Evolutionary conservation across 78 protist genomes (phyloP), one percentile per base, ranked within the genome.

Genomic region (Planoprotostelium fungivorum): DNA sequence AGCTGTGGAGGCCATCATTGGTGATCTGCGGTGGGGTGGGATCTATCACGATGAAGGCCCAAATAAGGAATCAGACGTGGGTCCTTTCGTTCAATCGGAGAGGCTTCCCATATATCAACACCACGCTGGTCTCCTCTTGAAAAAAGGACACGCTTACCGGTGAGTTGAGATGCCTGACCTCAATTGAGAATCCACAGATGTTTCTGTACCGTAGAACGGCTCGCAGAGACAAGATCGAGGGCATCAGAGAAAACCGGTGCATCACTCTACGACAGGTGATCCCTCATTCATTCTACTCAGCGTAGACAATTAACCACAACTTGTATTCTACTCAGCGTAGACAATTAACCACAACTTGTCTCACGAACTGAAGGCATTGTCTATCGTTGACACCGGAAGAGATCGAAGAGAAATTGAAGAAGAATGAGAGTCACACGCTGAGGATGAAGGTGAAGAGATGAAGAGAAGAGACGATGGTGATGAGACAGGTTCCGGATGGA

Each of bases 111-210:
- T 94, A 5, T 94, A 96, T 38, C 86, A 37, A n/a, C 36, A 92
- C 86, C 38, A 89, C 38, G 96, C 94, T 0, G 35, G 90, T 0
- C 9, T 31, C 5, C 88, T 96, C 0, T 10, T 94, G 51, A 63
- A 94, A 37, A 0, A 9, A 1, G 97, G 97, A 1, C 89, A 87
- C 28, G 97, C 97, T 29, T 96, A 96, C 85, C 91, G 93, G 10
- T 51, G 73, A 51, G 73, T 16, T n/a, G n/a, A n/a, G 73, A 16
- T 51, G 31, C 73, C 16, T 16, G 31, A 51, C 5, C 73, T 51
- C 73, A 51, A 25, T 51, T 51, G 73, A 51, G 31, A 51, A 5
- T 51, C 16, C 16, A 16, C 31, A 51, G 73, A 16, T 96, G 97
- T 92, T 94, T 93, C 63, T 96, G 97, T 86, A 86, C 94, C 0